Evolutionary conservation across 2,329 filamentous ascomycete genomes (phyloP).

Genomic region (Alternaria conjuncta): DNA sequence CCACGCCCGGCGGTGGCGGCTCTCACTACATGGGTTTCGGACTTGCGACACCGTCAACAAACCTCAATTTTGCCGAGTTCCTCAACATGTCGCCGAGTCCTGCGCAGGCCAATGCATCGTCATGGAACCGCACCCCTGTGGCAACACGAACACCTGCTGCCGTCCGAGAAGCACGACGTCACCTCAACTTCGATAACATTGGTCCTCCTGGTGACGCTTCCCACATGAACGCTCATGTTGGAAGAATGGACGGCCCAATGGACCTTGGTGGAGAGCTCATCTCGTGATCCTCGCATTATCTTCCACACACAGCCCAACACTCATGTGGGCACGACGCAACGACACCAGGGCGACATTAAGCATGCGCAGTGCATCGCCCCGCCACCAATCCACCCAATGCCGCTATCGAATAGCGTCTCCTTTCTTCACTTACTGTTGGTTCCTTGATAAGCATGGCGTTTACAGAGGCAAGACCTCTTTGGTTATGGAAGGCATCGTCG

Average conservation of each 20-base stretch:
- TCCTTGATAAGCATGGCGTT: conserved; percentile 34
- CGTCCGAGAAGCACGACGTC: conserved; percentile 72
- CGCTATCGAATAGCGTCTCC: neutral
- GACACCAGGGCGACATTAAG: conserved; percentile 26
- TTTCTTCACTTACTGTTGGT: conserved; percentile 12
- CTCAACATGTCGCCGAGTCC: conserved; percentile 97
- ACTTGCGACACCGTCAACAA: conserved; percentile 80
- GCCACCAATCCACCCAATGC: conserved; percentile 7
- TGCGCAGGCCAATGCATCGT: conserved; percentile 74
- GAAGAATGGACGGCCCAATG: conserved; percentile 63
- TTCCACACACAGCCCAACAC: conserved; percentile 10
- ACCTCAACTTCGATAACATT: conserved; percentile 83
- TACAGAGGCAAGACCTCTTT: conserved; percentile 1
- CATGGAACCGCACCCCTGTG: conserved; percentile 70
- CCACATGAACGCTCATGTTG: conserved; percentile 44
- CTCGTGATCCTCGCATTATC: conserved; percentile 45
- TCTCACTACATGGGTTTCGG: conserved; percentile 63
- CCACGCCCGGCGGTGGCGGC: conserved; percentile 73
- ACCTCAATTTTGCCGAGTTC: conserved; percentile 95
- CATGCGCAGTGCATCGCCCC: conserved; percentile 6
- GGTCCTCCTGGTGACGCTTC: conserved; percentile 60
- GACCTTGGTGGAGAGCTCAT: conserved; percentile 70
- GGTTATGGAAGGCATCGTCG: conserved; percentile 6
- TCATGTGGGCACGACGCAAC: conserved; percentile 30
- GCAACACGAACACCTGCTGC: conserved; percentile 72